phyloP scores from a whole-genome alignment of 192 early-diverging fungal genomes.

The Coemansia sp. region DNA sequence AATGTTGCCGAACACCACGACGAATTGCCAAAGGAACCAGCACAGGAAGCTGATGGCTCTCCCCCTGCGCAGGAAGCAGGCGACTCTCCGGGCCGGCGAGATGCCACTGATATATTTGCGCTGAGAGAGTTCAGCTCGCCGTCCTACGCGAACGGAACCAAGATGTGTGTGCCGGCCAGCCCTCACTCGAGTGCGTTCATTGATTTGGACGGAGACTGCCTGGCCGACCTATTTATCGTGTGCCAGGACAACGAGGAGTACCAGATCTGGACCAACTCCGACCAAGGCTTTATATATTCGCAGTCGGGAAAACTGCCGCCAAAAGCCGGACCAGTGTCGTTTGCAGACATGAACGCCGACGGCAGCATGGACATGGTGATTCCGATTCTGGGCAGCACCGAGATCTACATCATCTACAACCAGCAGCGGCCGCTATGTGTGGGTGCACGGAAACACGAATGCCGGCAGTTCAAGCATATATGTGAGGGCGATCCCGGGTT shows the following conservation, averaged over 20 bases:
- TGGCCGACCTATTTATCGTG: constrained; percentile 67
- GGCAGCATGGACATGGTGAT: constrained; percentile 83
- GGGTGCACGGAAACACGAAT: constrained; percentile 34
- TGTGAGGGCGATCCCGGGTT: constrained; percentile 68
- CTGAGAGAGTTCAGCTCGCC: constrained; percentile 4
- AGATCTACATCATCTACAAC: constrained; percentile 76
- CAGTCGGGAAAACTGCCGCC: constrained; percentile 56
- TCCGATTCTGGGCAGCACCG: constrained; percentile 53
- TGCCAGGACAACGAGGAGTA: constrained; percentile 58
- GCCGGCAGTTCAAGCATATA: constrained; percentile 55
- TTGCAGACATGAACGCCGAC: constrained; percentile 94
- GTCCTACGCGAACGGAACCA: constrained; percentile 4
- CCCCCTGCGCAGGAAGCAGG: too few species aligned
- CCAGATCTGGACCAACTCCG: constrained; percentile 72
- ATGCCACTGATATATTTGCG: constrained; percentile 1
- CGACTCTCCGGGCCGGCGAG: constrained; percentile 41
- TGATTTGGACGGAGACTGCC: constrained; percentile 89
- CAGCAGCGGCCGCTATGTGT: constrained; percentile 73
- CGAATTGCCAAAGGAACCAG: too few species aligned
- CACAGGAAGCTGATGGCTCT: too few species aligned
- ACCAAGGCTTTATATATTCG: constrained; percentile 59
- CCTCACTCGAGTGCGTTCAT: constrained; percentile 93
- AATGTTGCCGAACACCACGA: constrained; percentile 56
- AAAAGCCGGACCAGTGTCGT: constrained; percentile 68
- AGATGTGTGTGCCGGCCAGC: constrained; percentile 59